These are phyloP conservation scores for Hansenula sp. DNA, from an alignment of 1,139 yeast genomes.

Conservation along the genomic window DNA sequence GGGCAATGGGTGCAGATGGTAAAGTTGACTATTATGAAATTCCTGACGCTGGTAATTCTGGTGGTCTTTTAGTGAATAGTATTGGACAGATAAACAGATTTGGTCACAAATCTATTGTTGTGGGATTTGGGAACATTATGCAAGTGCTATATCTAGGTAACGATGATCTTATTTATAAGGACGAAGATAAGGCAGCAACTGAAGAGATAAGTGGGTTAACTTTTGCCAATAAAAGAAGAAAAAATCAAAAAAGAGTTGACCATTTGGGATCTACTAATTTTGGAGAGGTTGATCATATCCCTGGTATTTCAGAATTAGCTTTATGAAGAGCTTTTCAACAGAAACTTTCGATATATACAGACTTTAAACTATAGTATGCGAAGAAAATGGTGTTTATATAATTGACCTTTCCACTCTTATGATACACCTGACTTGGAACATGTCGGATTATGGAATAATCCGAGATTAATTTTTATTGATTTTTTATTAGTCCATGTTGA, in stretches of 20 bases:
- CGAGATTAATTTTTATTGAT: too few species aligned
- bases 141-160: constrained; percentile 72
- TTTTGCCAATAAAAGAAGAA: constrained; percentile 31
- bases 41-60: constrained; percentile 40
- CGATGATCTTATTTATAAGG: constrained; percentile 40
- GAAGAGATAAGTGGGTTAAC: constrained; percentile 28
- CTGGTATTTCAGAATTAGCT: constrained; percentile 16
- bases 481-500: too few species aligned
- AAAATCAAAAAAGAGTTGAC: constrained; percentile 13
- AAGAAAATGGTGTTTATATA: too few species aligned
- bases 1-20: constrained; percentile 68
- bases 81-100: constrained; percentile 56
- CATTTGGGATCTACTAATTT: constrained; percentile 13
- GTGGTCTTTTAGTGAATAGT: constrained; percentile 41
- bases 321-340: too few species aligned
- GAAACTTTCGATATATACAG: background rate
- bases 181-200: constrained; percentile 26
- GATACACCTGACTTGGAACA: too few species aligned
- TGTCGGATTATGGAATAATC: too few species aligned
- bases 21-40: constrained; percentile 54
- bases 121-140: constrained; percentile 67
- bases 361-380: too few species aligned
- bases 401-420: too few species aligned
- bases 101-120: constrained; percentile 75
- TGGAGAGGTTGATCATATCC: constrained; percentile 17